These are phyloP conservation scores for Lactarius psammicola DNA, from an alignment of 768 basidiomycete species.

Conservation along the genomic window DNA sequence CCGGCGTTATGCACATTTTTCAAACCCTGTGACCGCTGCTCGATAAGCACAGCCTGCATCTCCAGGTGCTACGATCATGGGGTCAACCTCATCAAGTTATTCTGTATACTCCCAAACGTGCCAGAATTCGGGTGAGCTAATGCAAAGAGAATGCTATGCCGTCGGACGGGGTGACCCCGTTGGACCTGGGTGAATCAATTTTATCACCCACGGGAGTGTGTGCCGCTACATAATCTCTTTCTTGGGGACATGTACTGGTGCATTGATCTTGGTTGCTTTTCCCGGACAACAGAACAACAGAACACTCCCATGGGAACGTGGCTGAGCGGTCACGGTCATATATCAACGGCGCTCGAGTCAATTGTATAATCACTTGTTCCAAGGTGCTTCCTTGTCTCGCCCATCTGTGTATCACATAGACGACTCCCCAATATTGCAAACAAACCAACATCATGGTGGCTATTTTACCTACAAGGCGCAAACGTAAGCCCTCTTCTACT, in stretches of 20 bases:
- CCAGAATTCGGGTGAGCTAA: background rate
- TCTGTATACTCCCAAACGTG: background rate
- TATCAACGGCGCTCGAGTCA: slow-evolving; percentile 9
- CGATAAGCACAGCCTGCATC: slow-evolving; percentile 9
- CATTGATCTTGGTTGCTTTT: slow-evolving; percentile 19
- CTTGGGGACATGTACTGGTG: background rate
- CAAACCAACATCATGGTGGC: background rate
- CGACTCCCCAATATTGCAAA: background rate
- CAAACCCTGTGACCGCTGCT: slow-evolving; percentile 1
- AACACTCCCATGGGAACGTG: slow-evolving; percentile 19
- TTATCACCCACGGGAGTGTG: slow-evolving; percentile 9
- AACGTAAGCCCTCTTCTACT: slow-evolving; percentile 5
- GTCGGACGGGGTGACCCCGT: background rate
- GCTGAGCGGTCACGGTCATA: background rate
- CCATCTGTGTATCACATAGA: slow-evolving; percentile 15
- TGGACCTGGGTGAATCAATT: background rate
- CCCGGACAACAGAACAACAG: background rate
- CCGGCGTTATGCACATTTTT: background rate
- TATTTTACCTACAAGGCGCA: background rate
- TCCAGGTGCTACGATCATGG: background rate
- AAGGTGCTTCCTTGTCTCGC: background rate
- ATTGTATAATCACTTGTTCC: background rate
- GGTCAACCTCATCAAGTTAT: background rate
- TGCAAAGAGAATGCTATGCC: background rate
- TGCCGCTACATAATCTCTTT: background rate